Percentiles rank a stretch among this genome's conserved stretches.
Conservation (phyloP, 2,329 filamentous ascomycete genomes). For the Phyllosticta citriasiana region DNA sequence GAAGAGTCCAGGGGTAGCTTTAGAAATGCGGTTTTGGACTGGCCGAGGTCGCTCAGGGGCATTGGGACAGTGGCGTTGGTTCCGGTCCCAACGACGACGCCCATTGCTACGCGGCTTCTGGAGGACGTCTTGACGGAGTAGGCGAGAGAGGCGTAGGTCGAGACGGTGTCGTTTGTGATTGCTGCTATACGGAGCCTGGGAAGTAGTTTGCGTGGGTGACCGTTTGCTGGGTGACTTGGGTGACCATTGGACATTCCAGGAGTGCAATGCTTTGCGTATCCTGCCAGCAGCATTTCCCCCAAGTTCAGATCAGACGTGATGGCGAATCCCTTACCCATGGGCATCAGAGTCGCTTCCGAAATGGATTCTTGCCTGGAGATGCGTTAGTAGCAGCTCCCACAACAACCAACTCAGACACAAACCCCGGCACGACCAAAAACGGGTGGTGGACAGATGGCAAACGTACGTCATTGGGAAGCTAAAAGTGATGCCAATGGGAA, state of each 20-base stretch:
- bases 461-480: slow-evolving; percentile 54
- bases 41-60: slow-evolving; percentile 50
- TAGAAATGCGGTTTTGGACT: slow-evolving; percentile 49
- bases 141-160: slow-evolving; percentile 67
- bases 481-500: slow-evolving; percentile 60
- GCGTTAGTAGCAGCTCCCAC: slow-evolving; percentile 13
- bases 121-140: slow-evolving; percentile 55
- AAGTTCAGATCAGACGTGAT: slow-evolving; percentile 52
- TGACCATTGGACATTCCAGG: slow-evolving; percentile 23
- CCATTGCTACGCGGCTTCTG: slow-evolving; percentile 62
- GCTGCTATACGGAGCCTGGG: slow-evolving; percentile 62
- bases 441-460: slow-evolving; percentile 2
- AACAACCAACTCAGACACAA: slow-evolving; percentile 11
- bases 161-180: slow-evolving; percentile 73
- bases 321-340: slow-evolving; percentile 63
- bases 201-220: slow-evolving; percentile 29
- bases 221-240: slow-evolving; percentile 2
- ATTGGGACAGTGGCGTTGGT: slow-evolving; percentile 73
- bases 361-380: slow-evolving; percentile 44
- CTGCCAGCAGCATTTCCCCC: slow-evolving; percentile 47
- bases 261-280: slow-evolving; percentile 48
- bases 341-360: slow-evolving; percentile 52
- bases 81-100: slow-evolving; percentile 71
- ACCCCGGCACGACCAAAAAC: background rate
- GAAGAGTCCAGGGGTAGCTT: slow-evolving; percentile 20